Conservation (phyloP, 2,329 filamentous ascomycete species). For the Pseudogymnoascus sp. region DNA sequence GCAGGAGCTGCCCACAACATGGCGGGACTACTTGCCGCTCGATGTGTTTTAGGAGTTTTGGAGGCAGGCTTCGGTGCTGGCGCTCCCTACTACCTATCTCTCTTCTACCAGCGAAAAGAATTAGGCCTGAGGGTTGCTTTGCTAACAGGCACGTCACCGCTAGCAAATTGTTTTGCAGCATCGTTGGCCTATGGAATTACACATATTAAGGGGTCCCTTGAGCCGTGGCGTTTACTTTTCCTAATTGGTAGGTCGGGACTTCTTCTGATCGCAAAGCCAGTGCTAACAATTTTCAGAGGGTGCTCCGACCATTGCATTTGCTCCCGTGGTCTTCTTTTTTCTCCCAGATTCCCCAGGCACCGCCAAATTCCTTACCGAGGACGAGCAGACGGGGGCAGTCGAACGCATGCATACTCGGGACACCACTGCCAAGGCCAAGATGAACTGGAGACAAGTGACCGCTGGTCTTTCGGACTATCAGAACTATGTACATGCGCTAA, state of each 20-base stretch:
- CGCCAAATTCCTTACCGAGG: slow-evolving; percentile 23
- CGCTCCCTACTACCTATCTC: slow-evolving; percentile 26
- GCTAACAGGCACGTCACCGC: slow-evolving; percentile 24
- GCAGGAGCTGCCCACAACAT: slow-evolving; percentile 50
- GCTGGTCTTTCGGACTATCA: slow-evolving; percentile 30
- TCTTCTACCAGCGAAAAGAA: slow-evolving; percentile 29
- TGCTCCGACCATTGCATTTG: slow-evolving; percentile 24
- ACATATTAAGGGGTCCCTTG: slow-evolving; percentile 21
- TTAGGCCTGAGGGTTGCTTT: slow-evolving; percentile 25
- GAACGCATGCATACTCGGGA: slow-evolving; percentile 20
- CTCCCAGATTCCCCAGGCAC: slow-evolving; percentile 27
- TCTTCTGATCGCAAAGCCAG: slow-evolving; percentile 8
- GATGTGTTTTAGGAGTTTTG: slow-evolving; percentile 16
- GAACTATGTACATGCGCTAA: slow-evolving; percentile 29
- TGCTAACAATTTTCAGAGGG: slow-evolving; percentile 18
- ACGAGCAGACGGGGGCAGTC: slow-evolving; percentile 22
- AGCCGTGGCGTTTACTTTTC: slow-evolving; percentile 27
- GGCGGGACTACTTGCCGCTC: slow-evolving; percentile 31
- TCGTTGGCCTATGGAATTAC: slow-evolving; percentile 29
- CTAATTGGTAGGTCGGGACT: slow-evolving; percentile 14
- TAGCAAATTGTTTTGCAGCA: slow-evolving; percentile 29
- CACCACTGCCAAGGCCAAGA: slow-evolving; percentile 21
- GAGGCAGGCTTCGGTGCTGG: slow-evolving; percentile 26
- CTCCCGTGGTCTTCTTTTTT: slow-evolving; percentile 25
- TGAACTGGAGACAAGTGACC: slow-evolving; percentile 28